A percentile compares a stretch with the other conserved stretches of the same genome.
Evolutionary conservation across 208 protist genomes (phyloP).

Genomic region (Trypanosoma platydactyli): DNA sequence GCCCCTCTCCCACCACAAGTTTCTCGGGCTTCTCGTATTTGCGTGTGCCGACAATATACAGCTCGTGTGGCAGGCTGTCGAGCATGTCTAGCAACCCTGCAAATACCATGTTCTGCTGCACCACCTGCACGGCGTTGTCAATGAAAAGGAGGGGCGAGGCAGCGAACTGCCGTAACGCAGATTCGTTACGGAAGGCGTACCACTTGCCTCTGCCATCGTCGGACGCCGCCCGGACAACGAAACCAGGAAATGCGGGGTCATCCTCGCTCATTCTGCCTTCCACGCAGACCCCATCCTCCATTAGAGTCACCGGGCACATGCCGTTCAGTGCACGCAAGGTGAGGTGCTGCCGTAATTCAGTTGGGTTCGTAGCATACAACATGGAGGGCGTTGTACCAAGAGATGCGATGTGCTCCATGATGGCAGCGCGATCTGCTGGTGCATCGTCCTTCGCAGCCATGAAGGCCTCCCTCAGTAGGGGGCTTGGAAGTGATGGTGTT

Average conservation of each 20-base stretch:
- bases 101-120: slow-evolving; percentile 16
- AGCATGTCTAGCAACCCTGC: slow-evolving; percentile 50
- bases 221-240: slow-evolving; percentile 12
- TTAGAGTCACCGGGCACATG: slow-evolving; percentile 29
- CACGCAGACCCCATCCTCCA: slow-evolving; percentile 26
- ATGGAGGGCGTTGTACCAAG: slow-evolving; percentile 17
- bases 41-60: slow-evolving; percentile 82
- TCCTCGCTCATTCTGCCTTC: slow-evolving; percentile 30
- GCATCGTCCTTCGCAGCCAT: slow-evolving; percentile 10
- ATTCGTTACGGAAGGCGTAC: slow-evolving; percentile 55
- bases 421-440: slow-evolving; percentile 18
- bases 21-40: slow-evolving; percentile 33
- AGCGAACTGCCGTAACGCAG: slow-evolving; percentile 51
- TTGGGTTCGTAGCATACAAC: slow-evolving; percentile 19
- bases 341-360: slow-evolving; percentile 16
- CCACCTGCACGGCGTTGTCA: neutral
- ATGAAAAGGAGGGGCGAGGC: slow-evolving; percentile 55
- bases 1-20: neutral
- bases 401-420: slow-evolving; percentile 26
- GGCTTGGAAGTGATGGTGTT: slow-evolving; percentile 39
- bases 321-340: slow-evolving; percentile 27
- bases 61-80: slow-evolving; percentile 62
- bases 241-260: slow-evolving; percentile 30
- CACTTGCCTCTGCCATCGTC: slow-evolving; percentile 27
- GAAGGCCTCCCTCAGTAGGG: slow-evolving; percentile 48